Evolutionary conservation across 2,329 filamentous ascomycete genomes (phyloP), one percentile per base, ranked within the genome.

Genomic region (Trichoderma koningii): DNA sequence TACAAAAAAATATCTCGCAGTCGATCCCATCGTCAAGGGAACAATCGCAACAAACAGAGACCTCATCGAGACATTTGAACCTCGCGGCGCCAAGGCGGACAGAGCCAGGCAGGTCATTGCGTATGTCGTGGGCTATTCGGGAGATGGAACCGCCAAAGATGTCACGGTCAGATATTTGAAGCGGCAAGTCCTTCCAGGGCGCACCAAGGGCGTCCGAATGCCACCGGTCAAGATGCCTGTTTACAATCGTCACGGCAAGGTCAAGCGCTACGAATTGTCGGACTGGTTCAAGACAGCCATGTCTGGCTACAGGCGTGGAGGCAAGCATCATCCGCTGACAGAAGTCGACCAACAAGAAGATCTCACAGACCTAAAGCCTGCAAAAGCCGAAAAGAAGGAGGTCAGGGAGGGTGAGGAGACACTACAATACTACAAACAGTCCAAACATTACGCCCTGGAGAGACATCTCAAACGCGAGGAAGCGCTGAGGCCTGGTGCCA

Each of bases 391-490:
- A 71, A 91, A 88, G 73, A 92, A 91, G 72, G 85, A 89, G 68
- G 79, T 89, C 38, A 88, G 89, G 65, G 89, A 91, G 72, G 89
- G 90, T 26, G 87, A 89, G 52, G 90, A 93, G 74, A 96, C 92
- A 0, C 78, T 98, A 3, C 91, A 96, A 72, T 94, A 90, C 73
- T 94, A 96, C 78, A 96, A 96, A 72, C 85, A 88, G 62, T 96
- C 92, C 0, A 84, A 90, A 2, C 91, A 97, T 23, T 97, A 90
- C 73, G 90, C 93, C 0, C 83, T 99, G 3, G 89, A 90, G 71
- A 85, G 94, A 4, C 94, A 98, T 73, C 81, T 98, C 12, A 92
- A 92, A 70, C 89, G 95, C 45, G 95, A 99, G 77, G 94, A 99
- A 79, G 95, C 94, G 0, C 82, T 99, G 4, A 80, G 87, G 12